A percentile compares a stretch with the other conserved stretches of the same genome.
Conservation (phyloP, 495 filamentous ascomycete genomes). For the Penicillium tannophilum region DNA sequence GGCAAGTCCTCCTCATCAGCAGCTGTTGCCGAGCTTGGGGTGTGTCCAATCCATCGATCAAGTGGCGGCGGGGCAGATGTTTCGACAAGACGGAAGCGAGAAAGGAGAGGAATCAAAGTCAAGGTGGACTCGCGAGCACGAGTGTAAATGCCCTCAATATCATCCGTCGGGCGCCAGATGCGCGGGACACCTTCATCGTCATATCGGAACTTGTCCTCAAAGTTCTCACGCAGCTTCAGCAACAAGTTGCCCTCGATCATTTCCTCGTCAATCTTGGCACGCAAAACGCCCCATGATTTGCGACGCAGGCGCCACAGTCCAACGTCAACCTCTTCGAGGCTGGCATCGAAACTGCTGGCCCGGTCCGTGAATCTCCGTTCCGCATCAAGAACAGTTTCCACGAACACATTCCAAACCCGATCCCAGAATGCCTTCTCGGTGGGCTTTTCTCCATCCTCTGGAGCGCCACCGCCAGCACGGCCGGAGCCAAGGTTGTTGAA, state of each 20-base stretch:
- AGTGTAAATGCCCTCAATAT: conserved; percentile 94
- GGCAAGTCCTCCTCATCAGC: conserved; percentile 87
- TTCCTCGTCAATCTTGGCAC: conserved; percentile 92
- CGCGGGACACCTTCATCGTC: conserved; percentile 92
- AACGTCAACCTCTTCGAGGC: conserved; percentile 85
- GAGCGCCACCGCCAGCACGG: conserved; percentile 75
- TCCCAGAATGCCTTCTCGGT: conserved; percentile 91
- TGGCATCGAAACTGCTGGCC: conserved; percentile 90
- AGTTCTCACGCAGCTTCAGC: conserved; percentile 95
- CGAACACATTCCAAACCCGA: conserved; percentile 88
- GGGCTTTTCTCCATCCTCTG: conserved; percentile 74
- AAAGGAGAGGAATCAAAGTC: conserved; percentile 83
- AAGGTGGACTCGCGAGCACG: conserved; percentile 88
- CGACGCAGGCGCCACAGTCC: conserved; percentile 89
- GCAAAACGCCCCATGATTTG: conserved; percentile 90
- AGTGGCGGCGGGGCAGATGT: conserved; percentile 78
- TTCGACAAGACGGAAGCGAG: conserved; percentile 73
- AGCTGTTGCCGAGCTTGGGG: conserved; percentile 72
- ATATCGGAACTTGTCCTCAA: conserved; percentile 98
- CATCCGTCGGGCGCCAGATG: conserved; percentile 96
- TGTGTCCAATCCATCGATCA: conserved; percentile 74
- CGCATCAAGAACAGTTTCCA: conserved; percentile 80
- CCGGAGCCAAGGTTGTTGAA: conserved; percentile 94
- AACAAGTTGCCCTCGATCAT: conserved; percentile 96
- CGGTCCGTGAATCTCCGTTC: conserved; percentile 82